phyloP scores from a whole-genome alignment of 208 protist species.

The Tetramitus jugosus region DNA sequence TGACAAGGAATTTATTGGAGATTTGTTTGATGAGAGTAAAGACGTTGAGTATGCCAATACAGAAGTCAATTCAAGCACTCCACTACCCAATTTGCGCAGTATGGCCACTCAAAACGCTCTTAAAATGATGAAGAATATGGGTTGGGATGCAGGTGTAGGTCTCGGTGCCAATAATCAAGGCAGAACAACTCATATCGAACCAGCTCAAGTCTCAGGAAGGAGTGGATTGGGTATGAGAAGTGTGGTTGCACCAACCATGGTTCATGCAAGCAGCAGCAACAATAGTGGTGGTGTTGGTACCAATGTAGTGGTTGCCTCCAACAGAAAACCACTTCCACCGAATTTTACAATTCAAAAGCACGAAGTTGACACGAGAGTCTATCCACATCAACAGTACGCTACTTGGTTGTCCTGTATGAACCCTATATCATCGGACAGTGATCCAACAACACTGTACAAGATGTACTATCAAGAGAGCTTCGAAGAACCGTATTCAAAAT shows the following conservation, averaged over 20 bases:
- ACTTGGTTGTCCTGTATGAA: background rate
- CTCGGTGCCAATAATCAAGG: conserved; percentile 2
- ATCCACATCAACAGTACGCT: background rate
- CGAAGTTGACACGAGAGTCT: background rate
- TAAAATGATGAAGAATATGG: conserved; percentile 6
- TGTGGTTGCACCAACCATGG: background rate
- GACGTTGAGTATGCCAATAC: background rate
- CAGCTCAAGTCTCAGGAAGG: background rate
- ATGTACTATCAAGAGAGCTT: no score
- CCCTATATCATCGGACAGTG: background rate
- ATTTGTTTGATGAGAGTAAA: no score
- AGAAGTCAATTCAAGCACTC: background rate
- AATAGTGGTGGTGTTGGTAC: no score
- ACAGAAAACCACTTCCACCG: background rate
- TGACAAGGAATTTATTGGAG: background rate
- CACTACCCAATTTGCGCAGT: background rate
- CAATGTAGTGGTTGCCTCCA: no score
- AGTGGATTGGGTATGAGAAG: background rate
- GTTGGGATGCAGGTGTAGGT: background rate
- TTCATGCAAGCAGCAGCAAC: no score
- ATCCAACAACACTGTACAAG: background rate
- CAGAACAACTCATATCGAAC: background rate
- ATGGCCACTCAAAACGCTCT: background rate
- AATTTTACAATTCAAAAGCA: conserved; percentile 13
- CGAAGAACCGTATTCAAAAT: background rate